Evolutionary conservation across 306 rosid genomes (phyloP).

Genomic region (Carpinus fangiana): DNA sequence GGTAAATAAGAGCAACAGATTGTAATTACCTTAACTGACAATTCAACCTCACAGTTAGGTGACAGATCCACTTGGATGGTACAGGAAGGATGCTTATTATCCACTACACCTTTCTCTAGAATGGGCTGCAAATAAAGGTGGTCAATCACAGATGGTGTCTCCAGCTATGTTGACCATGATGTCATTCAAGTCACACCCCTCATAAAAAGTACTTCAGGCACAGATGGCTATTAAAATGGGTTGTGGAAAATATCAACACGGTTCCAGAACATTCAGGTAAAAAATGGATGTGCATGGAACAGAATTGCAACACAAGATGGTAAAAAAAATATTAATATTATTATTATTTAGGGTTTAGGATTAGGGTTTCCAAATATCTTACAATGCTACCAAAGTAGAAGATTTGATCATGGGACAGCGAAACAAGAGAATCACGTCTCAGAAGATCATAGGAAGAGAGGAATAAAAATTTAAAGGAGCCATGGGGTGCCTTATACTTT

Average conservation of each 20-base stretch:
- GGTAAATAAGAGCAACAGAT: conserved; percentile 21
- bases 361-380: background rate
- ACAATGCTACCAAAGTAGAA: no score
- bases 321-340: background rate
- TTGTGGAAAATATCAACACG: background rate
- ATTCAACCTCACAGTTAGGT: conserved; percentile 47
- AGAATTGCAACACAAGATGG: background rate
- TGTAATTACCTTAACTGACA: conserved; percentile 63
- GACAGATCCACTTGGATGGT: conserved; percentile 58
- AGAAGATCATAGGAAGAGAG: background rate
- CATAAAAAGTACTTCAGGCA: background rate
- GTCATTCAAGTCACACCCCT: background rate
- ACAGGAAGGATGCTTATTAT: conserved; percentile 47
- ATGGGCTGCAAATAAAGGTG: conserved; percentile 52
- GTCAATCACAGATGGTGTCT: conserved; percentile 10
- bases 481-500: no score
- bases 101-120: conserved; percentile 34
- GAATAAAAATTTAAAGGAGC: background rate
- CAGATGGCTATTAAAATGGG: background rate
- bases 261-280: background rate
- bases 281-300: background rate
- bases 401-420: background rate
- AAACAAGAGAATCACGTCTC: background rate
- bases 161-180: background rate
- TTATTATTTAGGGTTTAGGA: background rate